Evolutionary conservation across 352 stramenopile species (phyloP).

Genomic region (Globisporangium spinosum): DNA sequence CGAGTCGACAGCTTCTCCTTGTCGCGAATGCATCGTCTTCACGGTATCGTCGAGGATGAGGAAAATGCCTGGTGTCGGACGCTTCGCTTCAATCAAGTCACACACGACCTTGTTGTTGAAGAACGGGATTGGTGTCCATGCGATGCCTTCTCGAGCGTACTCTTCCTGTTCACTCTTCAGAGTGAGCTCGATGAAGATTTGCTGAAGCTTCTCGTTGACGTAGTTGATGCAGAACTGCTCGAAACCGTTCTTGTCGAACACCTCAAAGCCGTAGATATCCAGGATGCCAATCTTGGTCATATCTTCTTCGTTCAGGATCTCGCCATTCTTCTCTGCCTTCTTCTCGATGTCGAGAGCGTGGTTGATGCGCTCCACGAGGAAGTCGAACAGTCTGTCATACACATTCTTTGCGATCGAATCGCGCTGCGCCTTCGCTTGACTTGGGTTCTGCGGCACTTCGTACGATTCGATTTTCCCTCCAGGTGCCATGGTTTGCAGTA

Average conservation of each 20-base stretch:
- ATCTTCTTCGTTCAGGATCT: constrained; percentile 67
- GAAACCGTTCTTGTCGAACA: constrained; percentile 93
- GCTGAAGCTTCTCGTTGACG: constrained; percentile 93
- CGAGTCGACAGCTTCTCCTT: constrained; percentile 72
- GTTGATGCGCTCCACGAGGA: constrained; percentile 93
- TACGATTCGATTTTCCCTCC: constrained; percentile 83
- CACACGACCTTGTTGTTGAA: constrained; percentile 92
- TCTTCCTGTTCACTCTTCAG: constrained; percentile 91
- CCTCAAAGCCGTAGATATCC: constrained; percentile 97
- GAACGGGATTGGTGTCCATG: constrained; percentile 89
- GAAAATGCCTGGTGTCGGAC: constrained; percentile 73
- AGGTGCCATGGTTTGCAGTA: constrained; percentile 85
- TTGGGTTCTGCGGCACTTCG: constrained; percentile 82
- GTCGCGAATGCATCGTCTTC: constrained; percentile 85
- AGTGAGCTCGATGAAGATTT: constrained; percentile 91
- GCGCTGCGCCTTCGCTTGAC: constrained; percentile 87
- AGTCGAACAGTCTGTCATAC: constrained; percentile 96
- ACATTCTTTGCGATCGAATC: constrained; percentile 96
- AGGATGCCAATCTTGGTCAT: constrained; percentile 90
- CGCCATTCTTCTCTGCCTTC: constrained; percentile 73
- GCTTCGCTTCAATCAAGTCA: constrained; percentile 79
- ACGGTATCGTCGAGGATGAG: constrained; percentile 82
- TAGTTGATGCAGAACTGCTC: constrained; percentile 96
- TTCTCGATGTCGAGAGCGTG: constrained; percentile 82
- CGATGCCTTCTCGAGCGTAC: constrained; percentile 94